Base-by-base conservation (phyloP, 2,329 filamentous ascomycete species). In the Coniochaeta sp. region DNA sequence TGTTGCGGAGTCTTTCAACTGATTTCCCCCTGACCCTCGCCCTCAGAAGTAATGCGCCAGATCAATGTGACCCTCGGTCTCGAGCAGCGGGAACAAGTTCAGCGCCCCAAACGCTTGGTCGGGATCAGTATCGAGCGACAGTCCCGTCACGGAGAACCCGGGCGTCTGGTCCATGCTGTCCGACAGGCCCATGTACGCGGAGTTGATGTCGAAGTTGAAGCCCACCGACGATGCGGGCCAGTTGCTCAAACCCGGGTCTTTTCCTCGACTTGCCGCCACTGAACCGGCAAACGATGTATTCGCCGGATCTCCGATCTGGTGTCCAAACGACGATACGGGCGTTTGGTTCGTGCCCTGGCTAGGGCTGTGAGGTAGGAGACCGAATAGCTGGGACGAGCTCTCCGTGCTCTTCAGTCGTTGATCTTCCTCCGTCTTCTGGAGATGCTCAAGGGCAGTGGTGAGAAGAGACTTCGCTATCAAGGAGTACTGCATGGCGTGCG, bases 381-480 rank as follows among this genome's bases (percentile, higher is more conserved):
- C 77, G 38, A 80, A 80, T 0, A 80, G 58, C 54, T 75, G 75
- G 10, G 74, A 75, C 0, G 76, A 79, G 58, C 67, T 77, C 52
- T 79, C 75, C 0, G 74, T 76, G 9, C 75, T 69, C 1, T 69
- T 68, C 22, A 69, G 63, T 0, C 75, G 67, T 51, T 79, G 75
- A 16, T 71, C 67, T 0, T 72, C 62, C 50, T 80, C 77, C 6
- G 67, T 68, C 40, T 68, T 71, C 56, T 78, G 75, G 0, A 80
- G 67, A 18, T 78, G 68, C 33, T 72, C 69, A 1, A 75, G 58
- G 0, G 75, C 74, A 0, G 71, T 73, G 0, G 63, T 65, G 0
- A 79, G 68, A 0, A 80, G 67, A 0, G 76, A 76, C 50, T 76
- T 72, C 0, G 75, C 75, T 38, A 80, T 78, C 28, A 78, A 71